These are phyloP conservation scores for Vitellaria paradoxa DNA, from an alignment of 179 eudicot genomes.

Conservation along the genomic window DNA sequence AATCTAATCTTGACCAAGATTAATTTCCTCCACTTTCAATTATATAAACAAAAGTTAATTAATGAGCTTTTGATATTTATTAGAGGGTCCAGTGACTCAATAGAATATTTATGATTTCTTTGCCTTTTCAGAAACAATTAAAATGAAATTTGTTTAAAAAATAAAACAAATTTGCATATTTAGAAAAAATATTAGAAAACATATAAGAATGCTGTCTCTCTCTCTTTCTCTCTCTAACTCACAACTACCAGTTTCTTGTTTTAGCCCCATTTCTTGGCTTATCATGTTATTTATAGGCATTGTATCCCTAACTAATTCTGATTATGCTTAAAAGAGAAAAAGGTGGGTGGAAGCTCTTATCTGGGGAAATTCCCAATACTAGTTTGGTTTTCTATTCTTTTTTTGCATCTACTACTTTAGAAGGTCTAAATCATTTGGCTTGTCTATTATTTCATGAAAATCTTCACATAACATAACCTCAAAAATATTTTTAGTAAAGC, in stretches of 20 bases:
- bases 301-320: not conserved
- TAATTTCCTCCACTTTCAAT: not conserved
- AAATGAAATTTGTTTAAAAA: not conserved
- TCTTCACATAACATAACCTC: not conserved
- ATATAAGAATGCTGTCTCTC: no score
- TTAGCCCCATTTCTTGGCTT: no score
- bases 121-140: not conserved
- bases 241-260: no score
- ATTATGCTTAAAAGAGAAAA: not conserved
- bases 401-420: constrained; percentile 22
- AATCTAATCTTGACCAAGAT: constrained; percentile 10
- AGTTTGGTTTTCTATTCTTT: constrained; percentile 8
- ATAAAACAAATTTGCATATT: not conserved
- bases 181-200: no score
- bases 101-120: not conserved
- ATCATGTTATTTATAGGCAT: no score
- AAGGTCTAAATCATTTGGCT: constrained; percentile 27
- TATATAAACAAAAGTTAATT: not conserved
- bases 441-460: constrained; percentile 12
- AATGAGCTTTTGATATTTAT: constrained; percentile 9
- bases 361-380: constrained; percentile 8
- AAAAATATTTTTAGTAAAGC: constrained; percentile 18
- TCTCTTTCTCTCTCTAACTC: no score
- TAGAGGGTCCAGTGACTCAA: not conserved
- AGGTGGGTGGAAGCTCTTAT: not conserved